A percentile compares a stretch with the other conserved stretches of the same genome.
These are phyloP conservation scores for Furcasterigmium sp. DNA, from an alignment of 2,329 filamentous ascomycete genomes.

Conservation along the genomic window DNA sequence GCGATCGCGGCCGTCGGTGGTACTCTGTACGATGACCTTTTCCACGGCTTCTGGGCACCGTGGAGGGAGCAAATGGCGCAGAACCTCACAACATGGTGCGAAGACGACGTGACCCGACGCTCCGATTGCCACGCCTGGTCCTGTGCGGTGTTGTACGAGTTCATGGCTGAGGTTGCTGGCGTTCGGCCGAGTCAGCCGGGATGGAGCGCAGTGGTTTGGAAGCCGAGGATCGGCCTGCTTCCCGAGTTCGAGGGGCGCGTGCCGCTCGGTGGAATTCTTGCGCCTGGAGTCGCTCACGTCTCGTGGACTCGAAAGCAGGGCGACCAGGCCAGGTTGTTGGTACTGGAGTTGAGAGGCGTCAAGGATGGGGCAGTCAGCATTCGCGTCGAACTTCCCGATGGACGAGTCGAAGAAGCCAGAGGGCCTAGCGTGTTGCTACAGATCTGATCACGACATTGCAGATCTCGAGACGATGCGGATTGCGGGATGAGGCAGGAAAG, in stretches of 20 bases:
- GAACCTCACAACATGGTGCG: constrained; percentile 14
- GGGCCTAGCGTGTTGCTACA: background rate
- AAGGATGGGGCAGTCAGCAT: background rate
- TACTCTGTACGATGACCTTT: constrained; percentile 9
- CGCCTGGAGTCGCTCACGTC: background rate
- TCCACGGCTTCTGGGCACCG: constrained; percentile 13
- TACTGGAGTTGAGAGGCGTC: background rate
- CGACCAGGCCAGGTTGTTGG: background rate
- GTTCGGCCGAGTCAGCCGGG: constrained; percentile 9
- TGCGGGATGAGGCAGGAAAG: too few species aligned
- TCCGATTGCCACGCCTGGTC: constrained; percentile 18
- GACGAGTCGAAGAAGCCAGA: background rate
- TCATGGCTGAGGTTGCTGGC: constrained; percentile 12
- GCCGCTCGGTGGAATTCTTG: background rate
- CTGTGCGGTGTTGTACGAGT: constrained; percentile 14
- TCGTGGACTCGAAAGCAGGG: background rate
- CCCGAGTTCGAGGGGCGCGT: background rate
- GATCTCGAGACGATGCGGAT: too few species aligned
- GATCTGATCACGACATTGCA: too few species aligned
- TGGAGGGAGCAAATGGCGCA: constrained; percentile 9
- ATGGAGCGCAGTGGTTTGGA: constrained; percentile 7
- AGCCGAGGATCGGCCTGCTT: constrained; percentile 6
- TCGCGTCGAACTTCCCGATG: background rate
- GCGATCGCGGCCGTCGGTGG: constrained; percentile 8
- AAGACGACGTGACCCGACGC: constrained; percentile 12